A percentile compares a stretch with the other conserved stretches of the same genome.
Conservation (phyloP, 1,139 yeast species). For the Pichia sp. region DNA sequence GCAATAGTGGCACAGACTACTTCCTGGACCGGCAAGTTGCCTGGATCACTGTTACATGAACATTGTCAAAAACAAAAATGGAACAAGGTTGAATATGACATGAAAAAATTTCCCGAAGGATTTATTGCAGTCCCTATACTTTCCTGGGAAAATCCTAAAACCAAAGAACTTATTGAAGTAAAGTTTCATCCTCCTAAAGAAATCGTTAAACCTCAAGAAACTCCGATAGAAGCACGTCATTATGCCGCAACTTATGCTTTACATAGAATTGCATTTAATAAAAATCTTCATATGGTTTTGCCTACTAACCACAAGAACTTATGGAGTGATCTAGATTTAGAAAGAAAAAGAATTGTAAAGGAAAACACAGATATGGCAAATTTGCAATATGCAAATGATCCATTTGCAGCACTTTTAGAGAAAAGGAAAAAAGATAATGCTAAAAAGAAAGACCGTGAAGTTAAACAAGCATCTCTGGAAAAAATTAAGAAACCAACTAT, state of each 20-base stretch:
- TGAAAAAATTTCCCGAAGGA: conserved; percentile 48
- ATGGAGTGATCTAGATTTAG: conserved; percentile 68
- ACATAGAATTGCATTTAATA: conserved; percentile 71
- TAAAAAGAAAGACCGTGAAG: conserved; percentile 41
- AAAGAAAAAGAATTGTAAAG: conserved; percentile 42
- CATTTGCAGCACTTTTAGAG: conserved; percentile 59
- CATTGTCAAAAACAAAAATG: conserved; percentile 85
- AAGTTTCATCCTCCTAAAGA: conserved; percentile 55
- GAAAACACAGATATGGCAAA: conserved; percentile 45
- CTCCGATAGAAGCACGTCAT: conserved; percentile 86
- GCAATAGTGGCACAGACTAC: conserved; percentile 51
- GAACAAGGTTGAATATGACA: conserved; percentile 77
- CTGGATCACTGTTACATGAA: conserved; percentile 80
- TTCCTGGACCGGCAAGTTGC: conserved; percentile 93
- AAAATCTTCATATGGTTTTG: conserved; percentile 78
- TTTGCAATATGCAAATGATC: conserved; percentile 56
- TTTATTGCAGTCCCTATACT: conserved; percentile 36
- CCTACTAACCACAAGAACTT: conserved; percentile 76
- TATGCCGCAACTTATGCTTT: conserved; percentile 84
- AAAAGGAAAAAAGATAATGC: conserved; percentile 41
- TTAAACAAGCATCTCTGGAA: conserved; percentile 34
- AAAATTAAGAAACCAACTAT: conserved; percentile 42
- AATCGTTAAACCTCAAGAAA: conserved; percentile 56
- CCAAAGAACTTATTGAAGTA: conserved; percentile 57
- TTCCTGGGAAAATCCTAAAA: conserved; percentile 74